Evolutionary conservation across 83 land plant species (phyloP).

Genomic region (Isoetes engelmannii): DNA sequence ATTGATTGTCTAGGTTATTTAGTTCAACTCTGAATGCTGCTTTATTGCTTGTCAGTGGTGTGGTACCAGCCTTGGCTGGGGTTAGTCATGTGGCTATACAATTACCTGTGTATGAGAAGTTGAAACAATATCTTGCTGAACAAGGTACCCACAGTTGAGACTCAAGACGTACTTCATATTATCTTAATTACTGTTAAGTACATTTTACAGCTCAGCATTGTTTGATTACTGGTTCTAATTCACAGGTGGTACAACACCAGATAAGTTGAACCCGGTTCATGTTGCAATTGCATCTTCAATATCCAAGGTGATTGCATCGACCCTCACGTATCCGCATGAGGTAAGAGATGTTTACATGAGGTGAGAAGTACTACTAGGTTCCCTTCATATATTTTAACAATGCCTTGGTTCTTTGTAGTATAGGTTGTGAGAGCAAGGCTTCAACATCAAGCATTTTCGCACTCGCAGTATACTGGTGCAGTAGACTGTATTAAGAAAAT

Average conservation of each 20-base stretch:
- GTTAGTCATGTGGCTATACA: slow-evolving; percentile 85
- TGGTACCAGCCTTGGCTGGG: slow-evolving; percentile 75
- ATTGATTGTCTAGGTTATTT: neutral
- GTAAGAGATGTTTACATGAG: slow-evolving; percentile 22
- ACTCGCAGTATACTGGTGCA: slow-evolving; percentile 54
- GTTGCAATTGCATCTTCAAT: slow-evolving; percentile 83
- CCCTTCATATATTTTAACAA: neutral
- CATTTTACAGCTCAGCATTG: neutral
- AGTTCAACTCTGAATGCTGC: neutral
- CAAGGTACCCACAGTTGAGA: slow-evolving; percentile 26
- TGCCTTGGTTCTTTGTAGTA: neutral
- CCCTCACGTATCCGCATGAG: slow-evolving; percentile 96
- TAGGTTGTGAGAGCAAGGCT: slow-evolving; percentile 89
- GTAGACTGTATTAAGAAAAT: slow-evolving; percentile 73
- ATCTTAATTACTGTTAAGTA: neutral
- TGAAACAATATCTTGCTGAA: slow-evolving; percentile 49
- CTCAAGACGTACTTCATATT: neutral
- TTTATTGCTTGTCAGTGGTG: slow-evolving; percentile 44
- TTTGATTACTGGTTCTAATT: too few species aligned
- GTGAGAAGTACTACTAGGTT: too few species aligned
- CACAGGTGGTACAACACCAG: slow-evolving; percentile 61
- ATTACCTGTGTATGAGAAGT: slow-evolving; percentile 66
- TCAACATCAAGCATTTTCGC: slow-evolving; percentile 80
- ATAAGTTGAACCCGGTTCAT: slow-evolving; percentile 53
- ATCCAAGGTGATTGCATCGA: slow-evolving; percentile 78